A percentile compares a stretch with the other conserved stretches of the same genome.
These are phyloP conservation scores for Lactifluus pinguis DNA, from an alignment of 768 basidiomycete genomes.

Conservation along the genomic window DNA sequence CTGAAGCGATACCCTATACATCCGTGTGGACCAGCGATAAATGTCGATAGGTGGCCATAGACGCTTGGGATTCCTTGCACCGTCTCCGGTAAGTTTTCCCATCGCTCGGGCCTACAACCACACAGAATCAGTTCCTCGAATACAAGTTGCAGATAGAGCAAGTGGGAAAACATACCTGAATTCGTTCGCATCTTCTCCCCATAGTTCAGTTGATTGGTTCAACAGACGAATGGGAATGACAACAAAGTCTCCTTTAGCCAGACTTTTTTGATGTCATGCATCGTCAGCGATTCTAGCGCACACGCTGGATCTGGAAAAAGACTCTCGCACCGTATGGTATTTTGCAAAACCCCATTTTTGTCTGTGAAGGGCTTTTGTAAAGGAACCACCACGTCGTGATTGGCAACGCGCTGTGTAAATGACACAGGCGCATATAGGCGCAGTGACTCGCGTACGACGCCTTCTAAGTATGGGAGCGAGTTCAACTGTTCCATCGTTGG, in stretches of 20 bases:
- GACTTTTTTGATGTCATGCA: neutral
- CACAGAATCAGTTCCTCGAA: neutral
- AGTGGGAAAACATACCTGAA: slow-evolving; percentile 18
- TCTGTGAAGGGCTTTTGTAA: slow-evolving; percentile 21
- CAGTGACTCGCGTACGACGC: slow-evolving; percentile 23
- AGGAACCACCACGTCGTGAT: slow-evolving; percentile 26
- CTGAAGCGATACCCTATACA: slow-evolving; percentile 27
- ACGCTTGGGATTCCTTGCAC: slow-evolving; percentile 11
- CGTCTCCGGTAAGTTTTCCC: slow-evolving; percentile 14
- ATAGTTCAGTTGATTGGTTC: slow-evolving; percentile 24
- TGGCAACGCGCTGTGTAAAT: slow-evolving; percentile 21
- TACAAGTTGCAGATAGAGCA: neutral
- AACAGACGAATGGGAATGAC: slow-evolving; percentile 21
- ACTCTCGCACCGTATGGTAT: slow-evolving; percentile 15
- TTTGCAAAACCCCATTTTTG: slow-evolving; percentile 8
- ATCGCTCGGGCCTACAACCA: slow-evolving; percentile 16
- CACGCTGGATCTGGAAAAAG: no score
- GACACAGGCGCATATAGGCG: slow-evolving; percentile 18
- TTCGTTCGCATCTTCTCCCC: slow-evolving; percentile 28
- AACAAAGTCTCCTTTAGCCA: slow-evolving; percentile 18
- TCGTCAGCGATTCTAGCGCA: neutral
- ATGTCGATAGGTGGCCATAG: slow-evolving; percentile 13
- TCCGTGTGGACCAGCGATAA: slow-evolving; percentile 6
- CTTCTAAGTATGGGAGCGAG: slow-evolving; percentile 27
- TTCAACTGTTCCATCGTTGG: slow-evolving; percentile 25